Conservation (phyloP, 192 early-diverging fungal genomes). For the Martensiomyces pterosporus region DNA sequence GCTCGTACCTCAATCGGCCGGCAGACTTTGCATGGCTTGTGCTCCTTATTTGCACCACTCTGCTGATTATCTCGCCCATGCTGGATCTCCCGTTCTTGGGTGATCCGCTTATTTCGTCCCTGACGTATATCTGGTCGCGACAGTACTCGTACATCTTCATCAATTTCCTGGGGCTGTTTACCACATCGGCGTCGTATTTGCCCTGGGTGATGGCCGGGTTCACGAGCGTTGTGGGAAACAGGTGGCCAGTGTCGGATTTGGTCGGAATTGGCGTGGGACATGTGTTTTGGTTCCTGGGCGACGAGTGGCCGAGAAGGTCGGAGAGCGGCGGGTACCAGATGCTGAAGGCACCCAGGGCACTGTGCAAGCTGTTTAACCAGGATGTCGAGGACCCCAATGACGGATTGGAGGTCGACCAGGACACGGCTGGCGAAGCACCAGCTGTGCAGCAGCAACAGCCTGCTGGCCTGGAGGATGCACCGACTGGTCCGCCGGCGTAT, state of each 20-base stretch:
- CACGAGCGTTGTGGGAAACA: constrained; percentile 62
- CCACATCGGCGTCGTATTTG: constrained; percentile 85
- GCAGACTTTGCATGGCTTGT: constrained; percentile 94
- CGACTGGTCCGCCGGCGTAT: too few relatives aligned
- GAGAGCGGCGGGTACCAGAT: constrained; percentile 47
- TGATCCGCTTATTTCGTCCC: constrained; percentile 71
- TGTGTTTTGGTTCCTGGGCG: constrained; percentile 92
- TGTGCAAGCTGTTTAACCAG: constrained; percentile 34
- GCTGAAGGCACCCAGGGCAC: constrained; percentile 22
- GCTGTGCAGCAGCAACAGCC: background rate
- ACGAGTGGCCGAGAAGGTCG: constrained; percentile 80
- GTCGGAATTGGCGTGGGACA: constrained; percentile 87
- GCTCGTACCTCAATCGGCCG: constrained; percentile 80
- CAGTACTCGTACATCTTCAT: constrained; percentile 86
- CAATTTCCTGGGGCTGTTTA: constrained; percentile 89
- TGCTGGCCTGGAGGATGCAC: too few relatives aligned
- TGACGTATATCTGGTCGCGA: constrained; percentile 97
- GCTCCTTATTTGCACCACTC: constrained; percentile 54
- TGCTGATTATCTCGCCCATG: constrained; percentile 50
- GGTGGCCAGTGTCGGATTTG: constrained; percentile 75
- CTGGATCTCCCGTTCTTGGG: constrained; percentile 72
- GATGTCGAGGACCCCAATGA: constrained; percentile 8
- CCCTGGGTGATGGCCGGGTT: constrained; percentile 91
- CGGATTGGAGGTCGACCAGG: background rate
- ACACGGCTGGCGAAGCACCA: background rate